These are phyloP conservation scores for Camelina laxa DNA, from an alignment of 345 rosid species.

Conservation along the genomic window DNA sequence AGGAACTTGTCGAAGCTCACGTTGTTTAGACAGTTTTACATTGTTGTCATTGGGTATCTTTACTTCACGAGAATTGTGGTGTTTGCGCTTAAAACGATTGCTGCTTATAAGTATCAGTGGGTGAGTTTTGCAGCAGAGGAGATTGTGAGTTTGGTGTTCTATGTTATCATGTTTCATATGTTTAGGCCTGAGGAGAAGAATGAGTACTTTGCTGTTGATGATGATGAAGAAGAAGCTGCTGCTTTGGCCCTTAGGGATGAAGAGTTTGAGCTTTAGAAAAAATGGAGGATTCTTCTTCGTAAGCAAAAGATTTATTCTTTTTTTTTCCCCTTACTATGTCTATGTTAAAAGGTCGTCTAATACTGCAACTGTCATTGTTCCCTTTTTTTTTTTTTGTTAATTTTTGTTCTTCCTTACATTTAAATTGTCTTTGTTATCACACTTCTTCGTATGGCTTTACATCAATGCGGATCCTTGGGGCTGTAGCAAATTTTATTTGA, in stretches of 20 bases:
- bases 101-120: constrained; percentile 94
- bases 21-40: constrained; percentile 85
- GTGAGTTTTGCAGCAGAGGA: constrained; percentile 93
- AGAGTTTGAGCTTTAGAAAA: constrained; percentile 76
- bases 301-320: constrained; percentile 9
- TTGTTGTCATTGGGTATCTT: constrained; percentile 87
- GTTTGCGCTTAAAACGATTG: constrained; percentile 81
- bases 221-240: constrained; percentile 94
- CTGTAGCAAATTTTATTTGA: not conserved
- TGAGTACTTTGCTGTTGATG: constrained; percentile 83
- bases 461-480: not conserved
- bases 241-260: constrained; percentile 76
- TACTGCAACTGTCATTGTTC: constrained; percentile 31
- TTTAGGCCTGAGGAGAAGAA: constrained; percentile 94
- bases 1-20: constrained; percentile 87
- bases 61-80: constrained; percentile 94
- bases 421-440: constrained; percentile 10
- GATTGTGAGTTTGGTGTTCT: constrained; percentile 78
- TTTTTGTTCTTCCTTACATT: constrained; percentile 28
- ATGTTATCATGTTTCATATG: constrained; percentile 80
- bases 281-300: constrained; percentile 24
- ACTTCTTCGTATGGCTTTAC: constrained; percentile 7
- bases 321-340: constrained; percentile 12
- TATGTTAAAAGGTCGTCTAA: constrained; percentile 24
- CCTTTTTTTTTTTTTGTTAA: constrained; percentile 9